Base-by-base conservation (phyloP, 352 stramenopile species). In the Pythium apleroticum region DNA sequence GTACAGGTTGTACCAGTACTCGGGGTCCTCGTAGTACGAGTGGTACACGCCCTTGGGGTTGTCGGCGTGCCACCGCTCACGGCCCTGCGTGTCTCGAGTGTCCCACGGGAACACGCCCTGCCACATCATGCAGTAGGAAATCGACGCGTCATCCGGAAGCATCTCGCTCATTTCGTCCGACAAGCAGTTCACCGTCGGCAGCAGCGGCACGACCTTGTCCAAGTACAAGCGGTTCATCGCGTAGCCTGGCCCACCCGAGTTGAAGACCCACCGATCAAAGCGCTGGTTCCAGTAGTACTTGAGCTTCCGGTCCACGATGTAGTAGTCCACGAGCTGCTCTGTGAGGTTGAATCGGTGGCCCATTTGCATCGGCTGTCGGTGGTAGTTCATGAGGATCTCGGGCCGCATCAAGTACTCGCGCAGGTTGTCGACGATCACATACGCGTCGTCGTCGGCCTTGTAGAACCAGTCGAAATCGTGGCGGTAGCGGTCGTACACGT, bases 61-160 rank as follows among this genome's bases (percentile, higher is more conserved):
- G 65, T 90, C 82, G 0, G 81, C 69, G 63, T 92, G 86, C 86
- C 86, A 95, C 15, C 86, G 81, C 57, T 95, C 86, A 12, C 84
- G 77, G n/a, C 86, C 82, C 43, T 68, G 60, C 15, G 78, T 49
- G 46, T 95, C 86, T 11, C 86, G 75, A 35, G 86, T 91, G 60
- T 91, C 84, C 75, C 80, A 89, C 1, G 86, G 84, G 28, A 77
- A 90, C 10, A 89, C 75, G 61, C 77, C 66, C 61, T 90, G 57
- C 84, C 84, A 95, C 78, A 90, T 91, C 81, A 95, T 91, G 45
- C 86, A 95, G 66, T 91, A 95, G 63, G 86, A 90, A 56, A 95
- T 90, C 46, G 81, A 82, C 30, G 77, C 77, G 53, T 95, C 86
- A 54, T 95, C 84, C 5, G 86, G 84, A 35, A 95, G 71, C 82